These are phyloP conservation scores for Luzula sylvatica DNA, from an alignment of 176 grass and related monocot species.

Conservation along the genomic window DNA sequence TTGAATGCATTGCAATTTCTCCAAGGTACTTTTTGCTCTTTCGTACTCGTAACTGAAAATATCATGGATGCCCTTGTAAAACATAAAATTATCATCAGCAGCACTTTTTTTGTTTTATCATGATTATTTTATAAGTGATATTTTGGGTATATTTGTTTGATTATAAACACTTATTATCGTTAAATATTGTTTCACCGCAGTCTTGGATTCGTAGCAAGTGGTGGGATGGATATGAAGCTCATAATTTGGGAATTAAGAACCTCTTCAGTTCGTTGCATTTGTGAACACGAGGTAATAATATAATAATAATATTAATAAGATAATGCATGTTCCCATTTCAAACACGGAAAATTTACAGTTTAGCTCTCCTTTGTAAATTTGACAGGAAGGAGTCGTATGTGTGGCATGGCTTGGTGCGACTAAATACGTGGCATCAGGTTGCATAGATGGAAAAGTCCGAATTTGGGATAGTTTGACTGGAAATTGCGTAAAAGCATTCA, in stretches of 20 bases:
- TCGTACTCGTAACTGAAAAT: too few relatives aligned
- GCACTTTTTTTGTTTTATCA: too few relatives aligned
- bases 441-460: conserved; percentile 58
- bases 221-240: conserved; percentile 69
- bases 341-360: too few relatives aligned
- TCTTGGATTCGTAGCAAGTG: conserved; percentile 54
- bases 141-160: too few relatives aligned
- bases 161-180: too few relatives aligned
- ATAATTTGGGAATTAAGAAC: conserved; percentile 65
- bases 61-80: too few relatives aligned
- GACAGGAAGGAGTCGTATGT: conserved; percentile 57
- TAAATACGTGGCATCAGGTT: conserved; percentile 62
- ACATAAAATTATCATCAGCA: too few relatives aligned
- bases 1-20: conserved; percentile 62
- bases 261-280: conserved; percentile 47
- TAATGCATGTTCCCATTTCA: too few relatives aligned
- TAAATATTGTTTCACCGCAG: conserved; percentile 22
- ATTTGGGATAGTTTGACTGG: conserved; percentile 86
- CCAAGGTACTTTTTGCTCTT: conserved; percentile 52
- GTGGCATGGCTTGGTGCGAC: conserved; percentile 55
- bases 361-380: not conserved
- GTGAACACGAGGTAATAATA: conserved; percentile 52
- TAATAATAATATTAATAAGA: too few relatives aligned
- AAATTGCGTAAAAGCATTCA: conserved; percentile 33
- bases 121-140: too few relatives aligned